Conservation (phyloP, 192 early-diverging fungal species). For the Diversispora eburnea region DNA sequence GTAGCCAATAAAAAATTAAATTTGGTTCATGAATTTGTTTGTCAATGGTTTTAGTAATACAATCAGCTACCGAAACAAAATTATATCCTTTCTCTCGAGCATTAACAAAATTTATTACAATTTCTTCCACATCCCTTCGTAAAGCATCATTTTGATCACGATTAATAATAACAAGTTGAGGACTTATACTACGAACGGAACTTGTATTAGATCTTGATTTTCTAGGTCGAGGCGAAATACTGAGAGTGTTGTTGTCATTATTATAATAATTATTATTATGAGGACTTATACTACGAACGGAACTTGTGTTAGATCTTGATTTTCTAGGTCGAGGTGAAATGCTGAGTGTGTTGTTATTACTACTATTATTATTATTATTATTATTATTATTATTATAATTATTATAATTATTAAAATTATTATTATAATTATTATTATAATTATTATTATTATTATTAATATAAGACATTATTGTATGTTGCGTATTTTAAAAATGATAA, state of each 20-base stretch:
- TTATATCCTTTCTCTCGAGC: not conserved
- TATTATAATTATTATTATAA: not conserved
- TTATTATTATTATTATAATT: not conserved
- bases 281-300: not conserved
- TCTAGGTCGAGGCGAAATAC: not conserved
- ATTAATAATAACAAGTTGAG: not conserved
- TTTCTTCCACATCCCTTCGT: not conserved
- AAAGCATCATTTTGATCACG: conserved; percentile 1
- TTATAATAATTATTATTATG: not conserved
- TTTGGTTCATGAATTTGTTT: not conserved
- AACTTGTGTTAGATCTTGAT: not conserved
- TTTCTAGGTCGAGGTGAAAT: not conserved
- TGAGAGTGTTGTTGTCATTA: not conserved
- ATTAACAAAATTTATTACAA: not conserved
- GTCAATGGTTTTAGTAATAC: not conserved
- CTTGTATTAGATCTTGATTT: not conserved
- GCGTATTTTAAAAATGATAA: too few relatives aligned
- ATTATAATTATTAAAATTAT: too few relatives aligned
- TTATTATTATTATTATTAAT: too few relatives aligned
- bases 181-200: not conserved
- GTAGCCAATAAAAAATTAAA: not conserved
- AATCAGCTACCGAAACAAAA: not conserved
- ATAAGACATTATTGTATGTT: too few relatives aligned
- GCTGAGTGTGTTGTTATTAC: not conserved
- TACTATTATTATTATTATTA: not conserved